A percentile compares a stretch with the other conserved stretches of the same genome.
These are phyloP conservation scores for Berberis vulgaris DNA, from an alignment of 164 flowering plant species.

Conservation along the genomic window DNA sequence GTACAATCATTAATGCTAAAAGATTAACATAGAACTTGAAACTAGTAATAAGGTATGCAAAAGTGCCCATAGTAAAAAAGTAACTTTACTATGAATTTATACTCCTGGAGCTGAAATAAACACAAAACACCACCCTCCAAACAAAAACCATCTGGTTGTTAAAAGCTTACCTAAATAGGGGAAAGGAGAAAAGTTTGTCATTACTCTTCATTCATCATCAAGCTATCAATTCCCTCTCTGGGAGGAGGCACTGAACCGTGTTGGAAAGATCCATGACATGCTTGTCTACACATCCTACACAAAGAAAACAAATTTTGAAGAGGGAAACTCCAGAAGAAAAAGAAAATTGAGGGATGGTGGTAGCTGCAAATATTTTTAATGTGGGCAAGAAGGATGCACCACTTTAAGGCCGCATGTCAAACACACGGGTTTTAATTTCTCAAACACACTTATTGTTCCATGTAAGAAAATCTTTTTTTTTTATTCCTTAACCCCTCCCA, in stretches of 20 bases:
- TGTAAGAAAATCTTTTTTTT: too few relatives aligned
- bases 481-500: too few relatives aligned
- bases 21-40: too few relatives aligned
- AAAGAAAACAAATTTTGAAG: not conserved
- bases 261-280: constrained; percentile 76
- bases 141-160: not conserved
- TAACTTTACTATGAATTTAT: too few relatives aligned
- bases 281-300: constrained; percentile 62
- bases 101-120: too few relatives aligned
- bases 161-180: not conserved
- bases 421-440: not conserved
- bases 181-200: not conserved
- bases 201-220: constrained; percentile 2
- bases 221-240: constrained; percentile 14
- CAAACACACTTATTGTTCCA: too few relatives aligned
- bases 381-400: not conserved
- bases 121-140: not conserved
- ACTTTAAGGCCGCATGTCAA: not conserved
- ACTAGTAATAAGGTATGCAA: too few relatives aligned
- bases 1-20: too few relatives aligned
- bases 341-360: not conserved
- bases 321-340: not conserved
- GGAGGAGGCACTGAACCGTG: constrained; percentile 49
- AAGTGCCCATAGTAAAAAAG: too few relatives aligned
- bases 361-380: not conserved